Conservation (phyloP, 73 alveolate genomes). For the Stentor roeselii region DNA sequence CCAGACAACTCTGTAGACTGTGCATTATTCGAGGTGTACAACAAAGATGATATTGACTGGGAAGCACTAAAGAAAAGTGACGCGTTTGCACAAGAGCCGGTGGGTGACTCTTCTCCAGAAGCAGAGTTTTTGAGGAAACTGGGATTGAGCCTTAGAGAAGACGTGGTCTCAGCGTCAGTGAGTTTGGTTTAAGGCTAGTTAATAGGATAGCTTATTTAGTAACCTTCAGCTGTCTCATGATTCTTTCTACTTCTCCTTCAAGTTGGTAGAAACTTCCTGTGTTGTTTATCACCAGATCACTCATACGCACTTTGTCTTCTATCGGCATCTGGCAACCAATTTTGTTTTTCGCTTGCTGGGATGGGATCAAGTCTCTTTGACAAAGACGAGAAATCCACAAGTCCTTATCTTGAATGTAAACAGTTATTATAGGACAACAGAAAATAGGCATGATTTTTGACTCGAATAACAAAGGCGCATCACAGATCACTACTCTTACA, state of each 20-base stretch:
- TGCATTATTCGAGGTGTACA: slow-evolving; percentile 12
- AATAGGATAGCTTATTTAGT: no score
- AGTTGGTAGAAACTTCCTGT: slow-evolving; percentile 54
- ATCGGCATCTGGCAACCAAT: slow-evolving; percentile 70
- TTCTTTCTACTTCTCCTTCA: neutral
- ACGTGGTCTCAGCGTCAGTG: neutral
- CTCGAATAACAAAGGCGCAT: slow-evolving; percentile 87
- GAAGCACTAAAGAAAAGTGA: slow-evolving; percentile 22
- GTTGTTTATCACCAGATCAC: slow-evolving; percentile 69
- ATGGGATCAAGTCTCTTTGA: slow-evolving; percentile 48
- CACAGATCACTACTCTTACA: slow-evolving; percentile 48
- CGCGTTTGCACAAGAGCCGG: slow-evolving; percentile 3
- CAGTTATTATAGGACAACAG: slow-evolving; percentile 80
- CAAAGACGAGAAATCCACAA: slow-evolving; percentile 45
- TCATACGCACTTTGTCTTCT: slow-evolving; percentile 54
- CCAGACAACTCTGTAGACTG: slow-evolving; percentile 1
- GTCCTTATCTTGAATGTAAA: slow-evolving; percentile 46
- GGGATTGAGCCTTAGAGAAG: slow-evolving; percentile 11
- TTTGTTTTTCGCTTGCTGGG: slow-evolving; percentile 58
- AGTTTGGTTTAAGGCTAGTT: no score
- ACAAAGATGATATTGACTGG: slow-evolving; percentile 15
- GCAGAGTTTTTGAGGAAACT: neutral
- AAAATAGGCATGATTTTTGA: slow-evolving; percentile 59
- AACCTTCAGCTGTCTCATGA: no score
- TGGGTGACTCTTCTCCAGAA: neutral